A percentile compares a stretch with the other conserved stretches of the same genome.
phyloP scores from a whole-genome alignment of 345 rosid genomes.

The Eucalyptus shirleyi region DNA sequence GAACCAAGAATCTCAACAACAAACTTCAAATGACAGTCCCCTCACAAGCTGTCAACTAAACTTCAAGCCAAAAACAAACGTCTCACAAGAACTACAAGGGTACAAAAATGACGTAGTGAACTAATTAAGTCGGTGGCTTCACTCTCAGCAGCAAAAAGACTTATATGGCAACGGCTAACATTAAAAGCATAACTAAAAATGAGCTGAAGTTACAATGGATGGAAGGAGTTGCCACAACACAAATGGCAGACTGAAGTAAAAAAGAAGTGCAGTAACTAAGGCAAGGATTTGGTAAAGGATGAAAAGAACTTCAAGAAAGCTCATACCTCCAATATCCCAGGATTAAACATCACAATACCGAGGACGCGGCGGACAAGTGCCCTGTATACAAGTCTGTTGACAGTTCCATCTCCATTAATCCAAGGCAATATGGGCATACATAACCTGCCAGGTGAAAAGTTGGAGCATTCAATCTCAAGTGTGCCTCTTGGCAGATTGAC shows the following conservation, averaged over 20 bases:
- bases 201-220: background rate
- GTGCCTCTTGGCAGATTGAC: slow-evolving; percentile 1
- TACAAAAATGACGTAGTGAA: background rate
- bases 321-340: slow-evolving; percentile 80
- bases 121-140: background rate
- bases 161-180: background rate
- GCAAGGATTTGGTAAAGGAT: background rate
- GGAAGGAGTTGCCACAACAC: background rate
- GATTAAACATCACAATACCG: slow-evolving; percentile 82
- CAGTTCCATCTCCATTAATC: slow-evolving; percentile 85
- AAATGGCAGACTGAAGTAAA: background rate
- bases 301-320: background rate
- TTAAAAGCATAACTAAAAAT: background rate
- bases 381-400: slow-evolving; percentile 47
- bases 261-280: background rate
- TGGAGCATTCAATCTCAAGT: slow-evolving; percentile 1
- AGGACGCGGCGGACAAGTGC: slow-evolving; percentile 79
- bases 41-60: background rate
- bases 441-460: slow-evolving; percentile 10
- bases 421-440: slow-evolving; percentile 71
- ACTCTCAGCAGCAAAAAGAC: background rate
- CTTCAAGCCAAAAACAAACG: background rate
- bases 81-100: background rate
- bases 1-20: background rate
- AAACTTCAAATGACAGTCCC: background rate